phyloP scores from a whole-genome alignment of 139 green algal species.

The Tetratostichococcus sp. region DNA sequence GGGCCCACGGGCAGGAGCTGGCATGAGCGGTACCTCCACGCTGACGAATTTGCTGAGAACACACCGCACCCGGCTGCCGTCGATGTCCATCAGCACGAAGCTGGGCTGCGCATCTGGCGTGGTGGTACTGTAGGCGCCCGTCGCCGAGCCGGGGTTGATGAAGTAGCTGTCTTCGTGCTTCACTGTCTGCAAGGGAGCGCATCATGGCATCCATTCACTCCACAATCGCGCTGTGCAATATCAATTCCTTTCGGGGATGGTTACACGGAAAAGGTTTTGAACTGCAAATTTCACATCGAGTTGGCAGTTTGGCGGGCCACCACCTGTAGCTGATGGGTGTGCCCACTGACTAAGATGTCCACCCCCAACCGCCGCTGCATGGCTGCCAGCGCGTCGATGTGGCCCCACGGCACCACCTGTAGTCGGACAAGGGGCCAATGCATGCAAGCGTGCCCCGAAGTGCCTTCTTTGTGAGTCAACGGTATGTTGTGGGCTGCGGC shows the following conservation, averaged over 20 bases:
- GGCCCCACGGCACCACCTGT: constrained; percentile 80
- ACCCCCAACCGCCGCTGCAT: constrained; percentile 80
- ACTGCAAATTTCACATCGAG: too few relatives aligned
- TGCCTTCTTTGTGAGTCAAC: not conserved
- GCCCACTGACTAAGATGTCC: constrained; percentile 90
- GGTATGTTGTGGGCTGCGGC: too few relatives aligned
- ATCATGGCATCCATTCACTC: not conserved
- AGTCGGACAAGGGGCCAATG: too few relatives aligned
- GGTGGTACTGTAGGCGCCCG: constrained; percentile 73
- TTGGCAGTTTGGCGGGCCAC: too few relatives aligned
- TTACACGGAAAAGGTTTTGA: too few relatives aligned
- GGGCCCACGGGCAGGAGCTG: too few relatives aligned
- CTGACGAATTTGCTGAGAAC: not conserved
- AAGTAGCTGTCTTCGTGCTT: constrained; percentile 74
- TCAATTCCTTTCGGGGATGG: too few relatives aligned
- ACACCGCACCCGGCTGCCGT: constrained; percentile 59
- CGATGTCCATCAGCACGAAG: constrained; percentile 96
- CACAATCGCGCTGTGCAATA: too few relatives aligned
- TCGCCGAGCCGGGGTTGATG: constrained; percentile 92
- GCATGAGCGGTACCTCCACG: too few relatives aligned
- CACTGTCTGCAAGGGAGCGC: constrained; percentile 41
- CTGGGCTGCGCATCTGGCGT: constrained; percentile 46
- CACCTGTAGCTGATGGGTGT: constrained; percentile 88
- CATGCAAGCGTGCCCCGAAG: too few relatives aligned
- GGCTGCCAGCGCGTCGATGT: constrained; percentile 68